Evolutionary conservation across 164 flowering plant species (phyloP).

Genomic region (Hamamelis virginiana): DNA sequence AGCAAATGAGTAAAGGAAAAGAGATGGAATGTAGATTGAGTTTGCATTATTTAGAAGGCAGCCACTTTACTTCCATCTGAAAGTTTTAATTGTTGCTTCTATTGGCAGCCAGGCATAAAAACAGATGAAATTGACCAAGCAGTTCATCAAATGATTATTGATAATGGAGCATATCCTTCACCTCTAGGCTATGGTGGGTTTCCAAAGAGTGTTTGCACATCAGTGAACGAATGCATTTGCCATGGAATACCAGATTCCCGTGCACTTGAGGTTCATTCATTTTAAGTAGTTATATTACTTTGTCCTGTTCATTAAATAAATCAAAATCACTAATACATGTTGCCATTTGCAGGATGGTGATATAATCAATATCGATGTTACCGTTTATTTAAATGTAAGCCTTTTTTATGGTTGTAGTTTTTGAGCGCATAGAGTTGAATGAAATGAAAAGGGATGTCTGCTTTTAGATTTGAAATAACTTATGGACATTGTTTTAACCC

Average conservation of each 20-base stretch:
- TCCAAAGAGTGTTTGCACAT: constrained; percentile 99
- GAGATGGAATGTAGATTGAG: neutral
- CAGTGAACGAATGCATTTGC: constrained; percentile 98
- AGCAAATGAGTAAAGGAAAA: neutral
- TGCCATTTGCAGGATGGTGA: constrained; percentile 83
- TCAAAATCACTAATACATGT: neutral
- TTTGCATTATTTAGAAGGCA: neutral
- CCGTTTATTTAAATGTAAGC: constrained; percentile 89
- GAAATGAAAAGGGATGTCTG: constrained; percentile 1
- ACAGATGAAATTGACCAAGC: constrained; percentile 96
- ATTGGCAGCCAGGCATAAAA: constrained; percentile 91
- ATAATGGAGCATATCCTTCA: constrained; percentile 97
- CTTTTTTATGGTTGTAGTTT: neutral
- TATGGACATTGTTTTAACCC: no score
- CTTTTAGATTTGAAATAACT: neutral
- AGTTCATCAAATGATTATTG: constrained; percentile 96
- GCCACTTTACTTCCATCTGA: constrained; percentile 10
- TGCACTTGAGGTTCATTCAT: constrained; percentile 69
- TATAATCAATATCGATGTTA: constrained; percentile 93
- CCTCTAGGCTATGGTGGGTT: constrained; percentile 98
- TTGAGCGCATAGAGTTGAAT: neutral
- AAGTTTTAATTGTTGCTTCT: constrained; percentile 20
- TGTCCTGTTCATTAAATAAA: neutral
- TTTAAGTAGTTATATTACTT: constrained; percentile 1
- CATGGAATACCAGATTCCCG: constrained; percentile 99